Base-by-base conservation (phyloP, 2,329 filamentous ascomycete genomes). In the Lachnellula cervina region DNA sequence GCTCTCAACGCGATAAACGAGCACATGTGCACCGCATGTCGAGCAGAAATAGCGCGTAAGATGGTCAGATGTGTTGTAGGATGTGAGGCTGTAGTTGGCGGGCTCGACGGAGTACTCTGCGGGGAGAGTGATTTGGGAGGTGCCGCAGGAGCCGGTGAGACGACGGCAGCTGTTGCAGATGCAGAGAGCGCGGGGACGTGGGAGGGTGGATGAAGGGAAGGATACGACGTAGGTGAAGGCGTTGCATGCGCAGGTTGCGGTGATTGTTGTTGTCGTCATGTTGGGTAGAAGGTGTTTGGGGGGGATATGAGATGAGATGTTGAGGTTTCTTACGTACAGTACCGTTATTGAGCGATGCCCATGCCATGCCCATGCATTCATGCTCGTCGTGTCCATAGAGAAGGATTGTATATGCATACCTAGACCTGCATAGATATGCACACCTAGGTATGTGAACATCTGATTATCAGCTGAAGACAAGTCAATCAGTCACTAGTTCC, bases 161-260 rank as follows among this genome's bases (percentile, higher is more conserved):
- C 71, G 71, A 16, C 79, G 75, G 65, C 79, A 83, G 25, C 67
- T 71, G 56, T 68, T 67, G 70, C 80, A 83, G 62, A 82, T 77
- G 66, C 80, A 83, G 59, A 82, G 68, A 49, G 69, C 66, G 5
- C 68, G 64, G 37, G 66, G 63, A 8, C 76, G 54, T 1, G 74
- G 75, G 6, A 77, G 65, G 4, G 59, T 62, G 8, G 64, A 58
- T 1, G 59, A 65, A 1, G 69, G 69, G 13, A 76, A 64, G 4
- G 63, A 63, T 62, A 76, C 66, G 1, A 68, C 63, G 49, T 72
- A 66, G 5, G 50, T 64, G 42, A 72, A 70, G 28, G 52, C 37
- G 49, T 64, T 64, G 64, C 74, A 76, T 23, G 70, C 69, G 66
- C 75, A 77, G 38, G 62, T 58, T 44, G 68, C 64, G 13, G 40